Evolutionary conservation across 345 rosid genomes (phyloP), one percentile per base, ranked within the genome.

Genomic region (Hibiscus mutabilis): DNA sequence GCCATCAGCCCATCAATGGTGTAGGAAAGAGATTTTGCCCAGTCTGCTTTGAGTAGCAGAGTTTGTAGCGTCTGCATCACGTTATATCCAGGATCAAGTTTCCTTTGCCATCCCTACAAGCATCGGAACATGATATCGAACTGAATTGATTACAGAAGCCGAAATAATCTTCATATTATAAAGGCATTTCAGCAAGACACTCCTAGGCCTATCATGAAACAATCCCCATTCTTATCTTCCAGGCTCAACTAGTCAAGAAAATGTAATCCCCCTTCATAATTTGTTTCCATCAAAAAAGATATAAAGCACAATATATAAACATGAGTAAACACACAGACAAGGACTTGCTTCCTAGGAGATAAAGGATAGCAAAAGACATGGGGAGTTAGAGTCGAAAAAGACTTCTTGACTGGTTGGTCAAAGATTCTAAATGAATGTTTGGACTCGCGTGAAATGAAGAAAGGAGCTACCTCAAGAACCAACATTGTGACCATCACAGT

Each of bases 1-100:
- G 98, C 98, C 99, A 96, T 96, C 67, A 95, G 80, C 73, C 99
- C 97, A n/a, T 90, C 97, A 21, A 96, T 83, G 8, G 99, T 96
- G 85, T 92, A 88, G 25, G 97, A 88, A 75, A 92, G 97, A 59
- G 94, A 85, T 71, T 91, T 89, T 7, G 91, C 89, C 99, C 97
- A 92, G 80, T 96, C 99, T 2, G 86, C 88, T 81, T 82, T 86
- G 13, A 91, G 89, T 57, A 96, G 82, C 77, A 96, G 79, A 2
- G 86, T 80, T 77, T 91, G 97, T 64, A 92, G 80, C 0, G 96
- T 92, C 13, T 79, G 81, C 98, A 92, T 96, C 63, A 96, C 91
- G 72, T 96, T 85, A 73, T 91, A 96, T 60, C 77, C 82, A 1
- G 96, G 99, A 82, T 92, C 96, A 1, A 96, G 94, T 82, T 96